Conservation (phyloP, 1,139 yeast genomes). For the Sugiyamaella novakii region DNA sequence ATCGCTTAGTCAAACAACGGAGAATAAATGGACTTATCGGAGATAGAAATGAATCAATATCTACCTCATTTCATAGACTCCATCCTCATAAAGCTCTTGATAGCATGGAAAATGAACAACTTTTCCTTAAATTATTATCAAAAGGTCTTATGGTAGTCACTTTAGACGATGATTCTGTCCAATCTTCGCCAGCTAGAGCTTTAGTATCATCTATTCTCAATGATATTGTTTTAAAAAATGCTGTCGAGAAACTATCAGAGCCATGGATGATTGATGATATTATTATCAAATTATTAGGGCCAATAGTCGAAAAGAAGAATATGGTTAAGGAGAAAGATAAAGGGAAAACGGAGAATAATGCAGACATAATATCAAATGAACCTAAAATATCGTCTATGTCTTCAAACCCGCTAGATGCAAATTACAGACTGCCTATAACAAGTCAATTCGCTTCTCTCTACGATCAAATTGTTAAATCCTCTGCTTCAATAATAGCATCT, state of each 20-base stretch:
- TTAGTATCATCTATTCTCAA: conserved; percentile 47
- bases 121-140: conserved; percentile 43
- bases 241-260: conserved; percentile 48
- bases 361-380: not conserved
- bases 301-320: conserved; percentile 6
- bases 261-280: conserved; percentile 51
- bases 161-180: conserved; percentile 46
- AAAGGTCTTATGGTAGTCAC: conserved; percentile 42
- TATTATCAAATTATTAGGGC: conserved; percentile 37
- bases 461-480: conserved; percentile 19
- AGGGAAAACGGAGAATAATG: not conserved
- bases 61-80: conserved; percentile 42
- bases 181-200: conserved; percentile 45
- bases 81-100: conserved; percentile 56
- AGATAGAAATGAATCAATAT: conserved; percentile 37
- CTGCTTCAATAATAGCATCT: conserved; percentile 25
- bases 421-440: conserved; percentile 18
- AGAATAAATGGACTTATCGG: conserved; percentile 21
- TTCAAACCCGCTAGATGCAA: conserved; percentile 1
- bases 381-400: not conserved
- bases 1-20: conserved; percentile 34
- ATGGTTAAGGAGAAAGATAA: conserved; percentile 6
- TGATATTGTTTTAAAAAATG: conserved; percentile 47
- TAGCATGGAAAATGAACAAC: conserved; percentile 31
- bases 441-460: conserved; percentile 27